Evolutionary conservation across 2,329 filamentous ascomycete species (phyloP).

Genomic region (Exserohilum rostratum): DNA sequence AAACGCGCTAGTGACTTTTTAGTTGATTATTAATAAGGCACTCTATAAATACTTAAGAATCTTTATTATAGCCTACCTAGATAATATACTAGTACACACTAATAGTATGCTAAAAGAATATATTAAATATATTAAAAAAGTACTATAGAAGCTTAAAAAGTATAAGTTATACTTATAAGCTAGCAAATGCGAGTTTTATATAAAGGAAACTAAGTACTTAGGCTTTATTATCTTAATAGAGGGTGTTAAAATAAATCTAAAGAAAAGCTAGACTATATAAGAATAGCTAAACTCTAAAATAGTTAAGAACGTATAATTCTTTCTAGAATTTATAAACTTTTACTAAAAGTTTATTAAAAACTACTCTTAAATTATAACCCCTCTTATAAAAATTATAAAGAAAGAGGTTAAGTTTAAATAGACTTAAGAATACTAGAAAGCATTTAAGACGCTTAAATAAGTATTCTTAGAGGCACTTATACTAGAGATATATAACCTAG

Average conservation of each 20-base stretch:
- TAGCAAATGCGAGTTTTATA: slow-evolving; percentile 42
- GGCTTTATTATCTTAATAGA: slow-evolving; percentile 34
- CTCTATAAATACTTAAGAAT: not conserved
- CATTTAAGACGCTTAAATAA: slow-evolving; percentile 1
- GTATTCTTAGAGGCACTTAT: not conserved
- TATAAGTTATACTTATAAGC: slow-evolving; percentile 22
- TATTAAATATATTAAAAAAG: slow-evolving; percentile 22
- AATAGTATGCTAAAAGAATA: not conserved
- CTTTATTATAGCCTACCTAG: not conserved
- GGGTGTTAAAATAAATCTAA: slow-evolving; percentile 32
- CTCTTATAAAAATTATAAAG: not conserved
- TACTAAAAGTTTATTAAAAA: slow-evolving; percentile 1
- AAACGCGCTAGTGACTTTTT: slow-evolving; percentile 1
- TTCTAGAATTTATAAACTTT: not conserved
- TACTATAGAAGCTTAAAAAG: slow-evolving; percentile 29
- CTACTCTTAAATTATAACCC: not conserved
- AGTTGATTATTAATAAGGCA: not conserved
- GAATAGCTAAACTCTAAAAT: slow-evolving; percentile 27
- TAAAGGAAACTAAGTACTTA: slow-evolving; percentile 36
- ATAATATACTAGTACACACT: not conserved
- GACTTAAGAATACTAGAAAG: not conserved
- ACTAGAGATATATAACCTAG: slow-evolving; percentile 1
- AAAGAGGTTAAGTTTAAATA: not conserved
- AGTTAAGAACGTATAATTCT: slow-evolving; percentile 19
- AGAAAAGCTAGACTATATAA: slow-evolving; percentile 31